These are phyloP conservation scores for Coffea humblotiana DNA, from an alignment of 305 asterid species.

Conservation along the genomic window DNA sequence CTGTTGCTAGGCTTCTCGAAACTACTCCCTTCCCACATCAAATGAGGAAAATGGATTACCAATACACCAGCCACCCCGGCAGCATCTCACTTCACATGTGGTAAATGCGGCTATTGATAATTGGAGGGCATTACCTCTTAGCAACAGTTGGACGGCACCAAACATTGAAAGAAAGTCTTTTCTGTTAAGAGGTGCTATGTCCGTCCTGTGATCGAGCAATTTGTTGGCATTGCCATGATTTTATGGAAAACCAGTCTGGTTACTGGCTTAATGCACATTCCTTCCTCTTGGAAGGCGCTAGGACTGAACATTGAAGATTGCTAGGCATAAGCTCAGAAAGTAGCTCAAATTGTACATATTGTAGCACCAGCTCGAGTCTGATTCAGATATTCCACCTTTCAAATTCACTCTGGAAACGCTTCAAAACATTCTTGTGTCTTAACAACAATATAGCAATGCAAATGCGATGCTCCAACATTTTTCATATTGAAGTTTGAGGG, in stretches of 20 bases:
- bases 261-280: background rate
- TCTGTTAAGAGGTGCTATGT: background rate
- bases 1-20: slow-evolving; percentile 35
- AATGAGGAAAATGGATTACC: slow-evolving; percentile 45
- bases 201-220: background rate
- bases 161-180: background rate
- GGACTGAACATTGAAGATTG: background rate
- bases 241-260: background rate
- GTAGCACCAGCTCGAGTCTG: background rate
- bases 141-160: background rate
- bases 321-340: background rate
- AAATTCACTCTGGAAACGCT: background rate
- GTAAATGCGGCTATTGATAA: slow-evolving; percentile 4
- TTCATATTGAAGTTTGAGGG: background rate
- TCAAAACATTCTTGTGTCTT: no score
- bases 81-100: slow-evolving; percentile 37
- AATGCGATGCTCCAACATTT: background rate
- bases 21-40: slow-evolving; percentile 16
- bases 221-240: background rate
- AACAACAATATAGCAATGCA: no score
- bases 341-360: background rate
- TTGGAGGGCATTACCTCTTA: background rate
- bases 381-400: background rate
- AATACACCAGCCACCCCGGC: slow-evolving; percentile 33
- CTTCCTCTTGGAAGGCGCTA: background rate